Conservation (phyloP, 148 eudicot genomes). For the Nepenthes gracilis region DNA sequence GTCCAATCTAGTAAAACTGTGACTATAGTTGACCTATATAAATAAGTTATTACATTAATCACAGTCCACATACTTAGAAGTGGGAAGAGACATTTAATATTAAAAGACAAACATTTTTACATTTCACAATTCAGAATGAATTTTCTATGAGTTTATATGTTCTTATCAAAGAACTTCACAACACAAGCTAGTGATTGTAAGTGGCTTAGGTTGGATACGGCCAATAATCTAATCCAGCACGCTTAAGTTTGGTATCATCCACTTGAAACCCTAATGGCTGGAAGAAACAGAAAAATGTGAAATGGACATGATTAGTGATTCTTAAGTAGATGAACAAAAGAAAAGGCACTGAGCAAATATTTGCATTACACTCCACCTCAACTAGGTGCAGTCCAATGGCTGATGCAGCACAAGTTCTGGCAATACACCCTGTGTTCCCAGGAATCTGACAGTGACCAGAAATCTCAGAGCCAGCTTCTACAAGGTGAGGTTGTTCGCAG, state of each 20-base stretch:
- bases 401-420: conserved; percentile 97
- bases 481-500: conserved; percentile 10
- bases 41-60: not conserved
- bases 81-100: too few species aligned
- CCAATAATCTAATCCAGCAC: conserved; percentile 99
- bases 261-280: conserved; percentile 91
- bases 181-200: too few species aligned
- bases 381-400: conserved; percentile 87
- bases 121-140: too few species aligned
- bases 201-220: conserved; percentile 56
- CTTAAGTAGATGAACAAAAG: not conserved
- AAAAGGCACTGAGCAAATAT: not conserved
- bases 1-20: not conserved
- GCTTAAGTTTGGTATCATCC: conserved; percentile 80
- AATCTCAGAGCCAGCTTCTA: conserved; percentile 13
- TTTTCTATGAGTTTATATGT: too few species aligned
- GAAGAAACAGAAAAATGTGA: conserved; percentile 4
- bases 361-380: conserved; percentile 36
- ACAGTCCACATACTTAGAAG: not conserved
- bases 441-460: conserved; percentile 70
- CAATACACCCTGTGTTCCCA: conserved; percentile 90
- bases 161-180: too few species aligned
- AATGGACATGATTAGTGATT: not conserved
- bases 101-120: too few species aligned
- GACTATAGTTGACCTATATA: not conserved